Evolutionary conservation across 305 asterid genomes (phyloP), one percentile per base, ranked within the genome.

Genomic region (Rubia peregrina): DNA sequence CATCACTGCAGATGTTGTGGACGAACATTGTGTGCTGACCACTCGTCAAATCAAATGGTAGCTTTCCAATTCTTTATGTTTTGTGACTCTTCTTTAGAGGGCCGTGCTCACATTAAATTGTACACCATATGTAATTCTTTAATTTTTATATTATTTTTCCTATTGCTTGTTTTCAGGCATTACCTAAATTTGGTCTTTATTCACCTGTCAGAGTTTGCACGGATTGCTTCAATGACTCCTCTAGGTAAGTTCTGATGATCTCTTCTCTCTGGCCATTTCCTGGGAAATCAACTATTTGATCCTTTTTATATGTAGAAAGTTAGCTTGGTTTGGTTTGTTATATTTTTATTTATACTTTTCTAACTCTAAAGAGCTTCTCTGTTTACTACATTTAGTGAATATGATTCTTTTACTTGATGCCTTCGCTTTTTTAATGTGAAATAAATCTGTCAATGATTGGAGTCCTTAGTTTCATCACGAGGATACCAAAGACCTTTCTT

Each of bases 1-100:
- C 98, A 93, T 83, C 98, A 90, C 68, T 93, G 97, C 80, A 83
- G 97, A 75, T 80, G 98, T 73, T 93, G 98, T 76, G 98, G 98
- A 76, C 87, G 95, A 70, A 90, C 98, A 22, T 81, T 93, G 59
- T 89, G 98, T 53, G 84, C 97, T 40, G 95, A 93, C 51, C 98
- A 93, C 82, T 93, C 96, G 40, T 78, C 90, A 13, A 80, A 80
- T 73, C 98, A 88, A 71, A 89, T 89, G 97, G 98, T 93, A 80
- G 19, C n/a, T 51, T 33, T 41, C 6, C 12, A 16, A 26, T 26
- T 11, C 17, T 44, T 30, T 71, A 36, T 48, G 43, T n/a, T 63
- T 16, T 59, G 6, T 10, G 40, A 62, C 38, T 57, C 44, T 65
- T 19, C 36, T 36, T 38, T 12, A 6, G 30, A 24, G 57, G 64